Evolutionary conservation across 345 rosid genomes (phyloP), one percentile per base, ranked within the genome.

Genomic region (Populus euphratica): DNA sequence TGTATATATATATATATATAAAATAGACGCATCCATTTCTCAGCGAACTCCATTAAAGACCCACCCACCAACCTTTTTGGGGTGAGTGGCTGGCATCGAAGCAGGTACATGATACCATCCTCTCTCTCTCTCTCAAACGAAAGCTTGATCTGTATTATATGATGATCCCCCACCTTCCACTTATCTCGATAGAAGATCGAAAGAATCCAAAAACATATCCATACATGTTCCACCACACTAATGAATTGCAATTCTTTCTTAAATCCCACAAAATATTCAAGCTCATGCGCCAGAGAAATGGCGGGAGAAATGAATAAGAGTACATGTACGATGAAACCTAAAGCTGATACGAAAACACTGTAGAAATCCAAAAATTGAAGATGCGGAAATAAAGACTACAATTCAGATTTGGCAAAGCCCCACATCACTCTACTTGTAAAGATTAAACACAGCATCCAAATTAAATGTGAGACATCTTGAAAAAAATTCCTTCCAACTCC

Each of bases 41-140:
- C 49, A 5, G 20, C 8, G 17, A 9, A 6, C 14, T n/a, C 41
- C 49, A 36, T 20, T 12, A 69, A 38, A 69, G 52, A 49, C 23
- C 41, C 21, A 50, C 64, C 64, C 75, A 52, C 16, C 44, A 16
- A 29, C n/a, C 8, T 7, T 33, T 49, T 21, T 31, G 12, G 29
- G 44, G 41, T 8, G 75, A 31, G 75, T 52, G 27, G 75, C 31
- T 72, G 75, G 17, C 64, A 33, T 31, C 75, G 29, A 50, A 31
- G 75, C 27, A 52, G 43, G 44, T 52, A 52, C 47, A 54, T 21
- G 62, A 33, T 4, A 5, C 62, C 44, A 18, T 20, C 75, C 38
- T 23, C 47, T 2, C 36, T 25, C 25, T 29, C 31, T 16, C 13
- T 18, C 64, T 1, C 18, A 7, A 49, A 17, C 41, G 16, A 72